Percentiles rank a stretch among this genome's conserved stretches.
phyloP scores from a whole-genome alignment of 768 basidiomycete species.

The Sistotremastrum suecicum region DNA sequence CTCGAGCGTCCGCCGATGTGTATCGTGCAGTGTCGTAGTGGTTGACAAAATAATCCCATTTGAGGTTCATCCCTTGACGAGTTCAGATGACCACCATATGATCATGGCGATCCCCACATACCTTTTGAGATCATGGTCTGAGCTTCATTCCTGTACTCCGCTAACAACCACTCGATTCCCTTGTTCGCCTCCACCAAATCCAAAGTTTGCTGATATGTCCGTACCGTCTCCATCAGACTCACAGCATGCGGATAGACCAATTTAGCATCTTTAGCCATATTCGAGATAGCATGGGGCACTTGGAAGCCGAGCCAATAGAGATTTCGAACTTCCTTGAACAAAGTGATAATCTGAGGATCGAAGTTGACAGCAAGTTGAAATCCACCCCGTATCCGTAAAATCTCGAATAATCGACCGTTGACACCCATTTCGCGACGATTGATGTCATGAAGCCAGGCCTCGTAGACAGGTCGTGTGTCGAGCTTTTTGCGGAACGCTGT shows the following conservation, averaged over 20 bases:
- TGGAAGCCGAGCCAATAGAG: slow-evolving; percentile 91
- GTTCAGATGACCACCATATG: not conserved
- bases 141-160: slow-evolving; percentile 84
- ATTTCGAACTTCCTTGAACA: slow-evolving; percentile 98
- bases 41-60: slow-evolving; percentile 95
- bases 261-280: slow-evolving; percentile 98
- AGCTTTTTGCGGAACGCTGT: slow-evolving; percentile 90
- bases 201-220: slow-evolving; percentile 92
- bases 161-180: slow-evolving; percentile 88
- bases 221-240: slow-evolving; percentile 96
- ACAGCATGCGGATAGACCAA: slow-evolving; percentile 97
- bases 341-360: slow-evolving; percentile 93
- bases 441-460: slow-evolving; percentile 95
- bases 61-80: slow-evolving; percentile 72
- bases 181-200: slow-evolving; percentile 83
- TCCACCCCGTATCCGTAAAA: slow-evolving; percentile 52
- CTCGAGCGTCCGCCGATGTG: slow-evolving; percentile 60
- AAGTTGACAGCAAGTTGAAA: slow-evolving; percentile 93
- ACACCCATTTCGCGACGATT: slow-evolving; percentile 86
- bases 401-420: slow-evolving; percentile 85
- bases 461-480: slow-evolving; percentile 85
- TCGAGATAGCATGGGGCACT: slow-evolving; percentile 87
- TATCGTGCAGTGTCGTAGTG: slow-evolving; percentile 79
- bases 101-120: slow-evolving; percentile 19
- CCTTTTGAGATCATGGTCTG: slow-evolving; percentile 90